Evolutionary conservation across 1,284 basidiomycete genomes (phyloP).

Genomic region (Puccinia brachypodii): DNA sequence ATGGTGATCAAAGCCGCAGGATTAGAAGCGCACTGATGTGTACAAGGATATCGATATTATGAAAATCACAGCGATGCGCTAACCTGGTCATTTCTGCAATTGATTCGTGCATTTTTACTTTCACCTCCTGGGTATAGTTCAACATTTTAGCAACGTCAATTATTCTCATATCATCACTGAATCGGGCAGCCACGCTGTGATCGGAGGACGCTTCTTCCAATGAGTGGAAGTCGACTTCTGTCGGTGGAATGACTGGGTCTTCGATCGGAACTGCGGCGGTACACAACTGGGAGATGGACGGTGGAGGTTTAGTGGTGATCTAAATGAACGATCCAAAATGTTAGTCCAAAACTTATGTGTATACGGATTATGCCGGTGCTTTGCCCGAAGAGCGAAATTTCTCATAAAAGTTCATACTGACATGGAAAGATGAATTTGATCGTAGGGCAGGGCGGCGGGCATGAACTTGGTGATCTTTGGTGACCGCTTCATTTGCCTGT

Average conservation of each 20-base stretch:
- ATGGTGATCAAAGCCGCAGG: background rate
- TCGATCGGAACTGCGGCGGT: constrained; percentile 20
- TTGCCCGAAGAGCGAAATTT: background rate
- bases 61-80: background rate
- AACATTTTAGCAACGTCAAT: constrained; percentile 47
- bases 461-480: background rate
- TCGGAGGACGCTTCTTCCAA: constrained; percentile 30
- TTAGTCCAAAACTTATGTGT: background rate
- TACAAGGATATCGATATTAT: background rate
- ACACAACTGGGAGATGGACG: constrained; percentile 32
- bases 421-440: constrained; percentile 24
- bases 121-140: constrained; percentile 46
- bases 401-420: background rate
- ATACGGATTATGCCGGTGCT: background rate
- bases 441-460: background rate
- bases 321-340: constrained; percentile 4
- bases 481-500: constrained; percentile 6
- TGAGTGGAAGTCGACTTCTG: constrained; percentile 28
- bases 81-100: constrained; percentile 34
- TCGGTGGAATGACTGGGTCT: constrained; percentile 24
- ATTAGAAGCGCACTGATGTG: background rate
- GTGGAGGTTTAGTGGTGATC: constrained; percentile 31
- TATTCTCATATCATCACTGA: constrained; percentile 48
- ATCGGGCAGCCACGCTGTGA: constrained; percentile 34
- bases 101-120: constrained; percentile 42